Conservation (phyloP, 176 grass and related monocot genomes). For the Aegilops speltoides region DNA sequence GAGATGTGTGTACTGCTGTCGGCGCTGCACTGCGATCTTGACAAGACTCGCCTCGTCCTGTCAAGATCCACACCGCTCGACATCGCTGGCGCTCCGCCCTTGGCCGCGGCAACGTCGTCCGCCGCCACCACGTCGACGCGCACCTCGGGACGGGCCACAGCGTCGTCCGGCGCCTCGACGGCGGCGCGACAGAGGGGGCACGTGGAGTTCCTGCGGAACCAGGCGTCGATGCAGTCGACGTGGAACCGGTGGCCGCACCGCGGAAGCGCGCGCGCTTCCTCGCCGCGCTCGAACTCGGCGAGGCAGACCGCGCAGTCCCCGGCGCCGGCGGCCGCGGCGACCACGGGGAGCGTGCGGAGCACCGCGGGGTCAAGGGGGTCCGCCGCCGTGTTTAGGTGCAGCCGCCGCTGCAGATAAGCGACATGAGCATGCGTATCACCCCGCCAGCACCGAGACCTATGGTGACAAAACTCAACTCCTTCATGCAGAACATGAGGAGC, state of each 20-base stretch:
- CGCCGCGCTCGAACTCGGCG: conserved; percentile 40
- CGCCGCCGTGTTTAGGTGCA: no score
- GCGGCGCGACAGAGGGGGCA: conserved; percentile 65
- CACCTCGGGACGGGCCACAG: neutral
- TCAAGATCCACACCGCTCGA: conserved; percentile 31
- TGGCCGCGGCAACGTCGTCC: neutral
- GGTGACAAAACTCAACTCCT: no score
- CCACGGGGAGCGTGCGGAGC: conserved; percentile 48
- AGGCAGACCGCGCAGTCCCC: conserved; percentile 67
- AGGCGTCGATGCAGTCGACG: conserved; percentile 63
- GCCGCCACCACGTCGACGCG: neutral
- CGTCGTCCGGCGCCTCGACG: conserved; percentile 3
- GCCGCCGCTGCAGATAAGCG: no score
- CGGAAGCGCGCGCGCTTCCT: conserved; percentile 49
- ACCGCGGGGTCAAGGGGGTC: neutral
- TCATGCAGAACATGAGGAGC: no score
- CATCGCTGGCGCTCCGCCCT: neutral
- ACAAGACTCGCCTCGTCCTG: conserved; percentile 24
- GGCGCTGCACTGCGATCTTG: no score
- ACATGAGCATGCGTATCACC: no score
- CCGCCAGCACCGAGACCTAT: no score
- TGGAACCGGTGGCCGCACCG: conserved; percentile 64
- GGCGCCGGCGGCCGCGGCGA: neutral
- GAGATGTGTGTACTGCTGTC: no score
- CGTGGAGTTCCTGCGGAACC: conserved; percentile 55